Evolutionary conservation across 768 basidiomycete species (phyloP), one percentile per base, ranked within the genome.

Genomic region (Suillus americanus): DNA sequence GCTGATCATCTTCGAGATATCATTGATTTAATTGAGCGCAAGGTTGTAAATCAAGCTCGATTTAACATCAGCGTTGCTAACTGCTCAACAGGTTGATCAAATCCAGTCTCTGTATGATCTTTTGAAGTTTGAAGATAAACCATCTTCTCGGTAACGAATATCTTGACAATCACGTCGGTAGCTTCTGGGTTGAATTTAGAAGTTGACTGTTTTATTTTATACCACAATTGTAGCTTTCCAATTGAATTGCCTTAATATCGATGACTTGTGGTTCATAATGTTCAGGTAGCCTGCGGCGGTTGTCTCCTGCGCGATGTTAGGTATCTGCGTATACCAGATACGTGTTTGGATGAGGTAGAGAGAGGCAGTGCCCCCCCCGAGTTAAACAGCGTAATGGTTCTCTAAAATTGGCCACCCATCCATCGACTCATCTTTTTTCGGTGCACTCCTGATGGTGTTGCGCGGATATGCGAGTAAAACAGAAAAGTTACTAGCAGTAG

Each of bases 51-150:
- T 60, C 28, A 25, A 65, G 16, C 54, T 43, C 56, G 28, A 55
- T 40, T 28, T 63, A 61, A 35, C 20, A 40, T 64, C 60, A 62
- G 62, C 37, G 60, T 60, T 25, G 53, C 66, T 70, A 30, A 67
- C 59, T 43, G 14, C 61, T 60, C 43, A 48, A 48, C 72, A 95
- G 93, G 95, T 95, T 28, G 92, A 97, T 78, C 95, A 97, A 76
- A 96, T 98, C 64, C 90, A 94, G n/a, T 86, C 91, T 0, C 76
- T 97, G 30, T 96, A 96, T 76, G 92, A 93, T 69, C 80, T 95
- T 38, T 79, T 97, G 67, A 82, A 80, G 45, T 95, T 92, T 80
- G 85, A 86, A 70, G 90, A 94, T 70, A 90, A 86, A 67, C 83
- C 86, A 12, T 51, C 57, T 30, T 59, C 57, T 41, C 25, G 25